These are phyloP conservation scores for Striga hermonthica DNA, from an alignment of 305 asterid genomes.

Conservation along the genomic window DNA sequence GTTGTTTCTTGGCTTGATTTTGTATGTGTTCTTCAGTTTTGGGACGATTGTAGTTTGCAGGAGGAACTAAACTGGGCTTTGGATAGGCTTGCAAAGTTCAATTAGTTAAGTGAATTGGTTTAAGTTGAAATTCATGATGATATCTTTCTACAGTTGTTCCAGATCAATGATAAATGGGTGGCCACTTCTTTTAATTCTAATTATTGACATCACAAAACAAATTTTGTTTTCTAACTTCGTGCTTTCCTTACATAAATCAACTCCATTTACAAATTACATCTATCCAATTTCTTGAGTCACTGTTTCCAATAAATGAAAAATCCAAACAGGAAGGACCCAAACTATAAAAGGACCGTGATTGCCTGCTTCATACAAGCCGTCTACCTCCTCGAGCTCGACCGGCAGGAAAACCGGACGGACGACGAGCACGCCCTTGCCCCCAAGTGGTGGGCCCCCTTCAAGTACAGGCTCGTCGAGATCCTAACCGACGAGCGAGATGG, in stretches of 20 bases:
- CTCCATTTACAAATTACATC: too few species aligned
- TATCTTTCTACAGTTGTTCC: constrained; percentile 19
- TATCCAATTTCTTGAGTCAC: too few species aligned
- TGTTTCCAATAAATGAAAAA: too few species aligned
- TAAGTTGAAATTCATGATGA: not conserved
- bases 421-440: constrained; percentile 77
- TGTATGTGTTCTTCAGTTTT: not conserved
- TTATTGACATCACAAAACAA: too few species aligned
- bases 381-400: constrained; percentile 90
- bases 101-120: constrained; percentile 13
- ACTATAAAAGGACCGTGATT: constrained; percentile 80
- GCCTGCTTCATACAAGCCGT: constrained; percentile 96
- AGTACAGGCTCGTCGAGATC: constrained; percentile 75
- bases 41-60: too few species aligned
- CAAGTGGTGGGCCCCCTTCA: constrained; percentile 94
- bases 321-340: constrained; percentile 69
- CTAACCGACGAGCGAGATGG: constrained; percentile 87
- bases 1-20: not conserved
- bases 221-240: too few species aligned
- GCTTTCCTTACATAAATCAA: too few species aligned
- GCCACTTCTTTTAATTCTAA: too few species aligned
- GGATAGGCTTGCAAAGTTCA: too few species aligned
- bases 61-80: too few species aligned
- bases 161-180: constrained; percentile 3
- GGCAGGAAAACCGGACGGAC: constrained; percentile 66